Evolutionary conservation across 495 filamentous ascomycete species (phyloP), one percentile per base, ranked within the genome.

Genomic region (Physcia stellaris): DNA sequence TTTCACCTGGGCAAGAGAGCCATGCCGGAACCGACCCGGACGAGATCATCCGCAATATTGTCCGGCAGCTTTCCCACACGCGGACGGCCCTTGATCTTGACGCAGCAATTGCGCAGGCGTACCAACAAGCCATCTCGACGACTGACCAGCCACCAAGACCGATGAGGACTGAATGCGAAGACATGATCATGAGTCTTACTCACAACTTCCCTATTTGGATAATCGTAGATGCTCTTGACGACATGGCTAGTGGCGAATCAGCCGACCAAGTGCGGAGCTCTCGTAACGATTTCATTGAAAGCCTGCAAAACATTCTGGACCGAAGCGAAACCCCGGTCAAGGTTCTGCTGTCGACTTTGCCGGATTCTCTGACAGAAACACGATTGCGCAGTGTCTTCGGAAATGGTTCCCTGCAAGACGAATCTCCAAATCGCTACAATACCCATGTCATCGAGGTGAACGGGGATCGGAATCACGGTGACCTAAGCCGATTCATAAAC

Each of bases 381-480:
- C 37, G 37, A 12, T 11, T 39, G 20, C 22, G 37, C 2, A 39
- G 17, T 5, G 11, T 19, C 24, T 39, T 39, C 17, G n/a, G 15
- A n/a, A 39, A 31, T 2, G 15, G 24, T 29, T 27, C 10, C 3
- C 6, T 3, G 10, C 16, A 39, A 6, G 37, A 31, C 18, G 16
- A 13, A 21, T 10, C 22, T 16, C 24, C 2, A 28, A 28, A 9
- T 2, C 9, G 7, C 18, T 18, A 39, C 4, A 24, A 39, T 29
- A 17, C 13, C 2, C 30, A 41, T 22, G 18, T 36, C 19, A 41
- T 41, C 19, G 39, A 41, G 30, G 39, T 41, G 7, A 41, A 24
- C n/a, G 39, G 16, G 17, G 39, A 35, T 21, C 15, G 17, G 9
- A 41, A 37, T 36, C 23, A n/a, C 10, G n/a, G 19, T 18, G 39